A percentile compares a stretch with the other conserved stretches of the same genome.
These are phyloP conservation scores for Antitrichia curtipendula DNA, from an alignment of 225 moss, liverwort and hornwort species.

Conservation along the genomic window DNA sequence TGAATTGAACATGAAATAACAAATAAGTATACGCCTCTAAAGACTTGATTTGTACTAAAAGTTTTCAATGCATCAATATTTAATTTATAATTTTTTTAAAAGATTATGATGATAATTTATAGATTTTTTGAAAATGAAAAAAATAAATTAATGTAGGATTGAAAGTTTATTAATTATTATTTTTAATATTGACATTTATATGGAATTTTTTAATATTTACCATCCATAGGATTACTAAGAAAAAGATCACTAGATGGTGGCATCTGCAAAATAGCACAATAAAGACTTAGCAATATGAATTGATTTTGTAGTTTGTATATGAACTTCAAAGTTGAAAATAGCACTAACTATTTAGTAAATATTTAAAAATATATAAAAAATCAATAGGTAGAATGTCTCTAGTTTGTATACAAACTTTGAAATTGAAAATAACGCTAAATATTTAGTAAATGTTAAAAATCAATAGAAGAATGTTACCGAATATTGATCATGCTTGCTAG, in stretches of 20 bases:
- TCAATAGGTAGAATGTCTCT: too few relatives aligned
- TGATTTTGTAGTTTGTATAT: not conserved
- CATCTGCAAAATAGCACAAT: not conserved
- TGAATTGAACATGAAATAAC: not conserved
- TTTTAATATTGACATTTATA: too few relatives aligned
- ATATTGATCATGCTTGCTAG: slow-evolving; percentile 6
- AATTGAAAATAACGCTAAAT: not conserved
- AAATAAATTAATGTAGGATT: not conserved
- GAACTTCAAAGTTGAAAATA: not conserved
- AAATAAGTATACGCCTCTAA: fast-evolving
- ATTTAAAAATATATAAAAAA: not conserved
- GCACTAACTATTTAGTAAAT: not conserved
- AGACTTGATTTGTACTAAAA: not conserved
- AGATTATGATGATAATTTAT: not conserved
- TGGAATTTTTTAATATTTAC: not conserved
- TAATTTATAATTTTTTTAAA: fast-evolving
- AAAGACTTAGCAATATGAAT: not conserved
- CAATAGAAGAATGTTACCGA: not conserved
- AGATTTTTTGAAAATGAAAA: not conserved
- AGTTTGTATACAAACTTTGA: not conserved
- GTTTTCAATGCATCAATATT: too few relatives aligned
- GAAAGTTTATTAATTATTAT: too few relatives aligned
- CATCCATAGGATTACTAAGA: not conserved
- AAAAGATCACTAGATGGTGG: not conserved
- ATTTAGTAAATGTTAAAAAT: not conserved